These are phyloP conservation scores for Colletotrichum viniferum DNA, from an alignment of 2,329 filamentous ascomycete genomes.

Conservation along the genomic window DNA sequence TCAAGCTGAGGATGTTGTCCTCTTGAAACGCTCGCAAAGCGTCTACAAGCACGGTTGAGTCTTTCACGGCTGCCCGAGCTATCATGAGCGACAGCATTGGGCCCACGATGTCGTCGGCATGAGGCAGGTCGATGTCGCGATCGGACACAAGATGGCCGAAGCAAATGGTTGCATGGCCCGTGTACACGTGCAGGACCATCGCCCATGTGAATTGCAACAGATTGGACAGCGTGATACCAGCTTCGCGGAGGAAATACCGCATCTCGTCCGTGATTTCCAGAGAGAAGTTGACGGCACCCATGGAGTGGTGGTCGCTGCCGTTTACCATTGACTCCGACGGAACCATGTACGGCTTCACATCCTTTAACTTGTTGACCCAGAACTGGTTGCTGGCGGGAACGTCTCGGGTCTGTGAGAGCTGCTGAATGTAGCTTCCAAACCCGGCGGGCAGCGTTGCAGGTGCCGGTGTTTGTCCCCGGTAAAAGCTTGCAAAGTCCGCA, in stretches of 20 bases:
- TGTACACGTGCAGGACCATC: neutral
- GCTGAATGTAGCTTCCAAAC: neutral
- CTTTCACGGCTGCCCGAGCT: neutral
- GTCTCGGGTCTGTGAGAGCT: neutral
- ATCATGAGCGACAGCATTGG: neutral
- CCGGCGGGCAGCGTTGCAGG: neutral
- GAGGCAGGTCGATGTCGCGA: neutral
- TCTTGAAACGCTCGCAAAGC: neutral
- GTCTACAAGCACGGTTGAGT: neutral
- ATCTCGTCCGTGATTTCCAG: neutral
- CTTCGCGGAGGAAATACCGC: neutral
- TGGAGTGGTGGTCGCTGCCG: neutral
- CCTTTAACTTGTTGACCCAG: neutral
- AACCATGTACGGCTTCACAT: neutral
- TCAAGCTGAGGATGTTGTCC: neutral
- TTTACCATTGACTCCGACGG: neutral
- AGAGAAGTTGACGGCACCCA: neutral
- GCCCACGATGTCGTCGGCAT: neutral
- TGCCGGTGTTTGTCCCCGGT: neutral
- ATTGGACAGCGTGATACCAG: neutral
- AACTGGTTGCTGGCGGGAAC: neutral
- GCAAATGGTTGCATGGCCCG: neutral
- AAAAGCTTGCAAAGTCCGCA: neutral
- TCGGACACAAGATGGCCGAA: constrained; percentile 5
- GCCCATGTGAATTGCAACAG: constrained; percentile 1